Conservation (phyloP, 306 rosid genomes). For the Trifolium dubium region DNA sequence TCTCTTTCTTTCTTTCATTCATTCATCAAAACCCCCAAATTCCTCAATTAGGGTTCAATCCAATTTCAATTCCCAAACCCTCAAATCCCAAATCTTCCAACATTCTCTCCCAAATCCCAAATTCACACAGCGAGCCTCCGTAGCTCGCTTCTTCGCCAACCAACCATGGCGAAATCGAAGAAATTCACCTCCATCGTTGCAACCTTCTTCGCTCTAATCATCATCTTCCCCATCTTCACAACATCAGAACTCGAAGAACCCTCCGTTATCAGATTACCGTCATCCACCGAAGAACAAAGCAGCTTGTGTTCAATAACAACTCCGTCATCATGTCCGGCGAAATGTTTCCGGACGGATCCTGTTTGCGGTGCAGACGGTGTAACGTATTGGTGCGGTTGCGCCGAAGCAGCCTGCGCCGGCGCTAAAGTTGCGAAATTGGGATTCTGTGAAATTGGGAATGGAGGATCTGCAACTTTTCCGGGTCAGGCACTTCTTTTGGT, state of each 20-base stretch:
- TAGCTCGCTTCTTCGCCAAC: conserved; percentile 49
- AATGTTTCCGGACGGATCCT: conserved; percentile 78
- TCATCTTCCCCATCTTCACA: conserved; percentile 39
- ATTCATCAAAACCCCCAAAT: conserved; percentile 33
- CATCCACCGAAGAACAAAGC: conserved; percentile 20
- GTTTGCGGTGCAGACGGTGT: conserved; percentile 87
- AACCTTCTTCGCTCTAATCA: conserved; percentile 7
- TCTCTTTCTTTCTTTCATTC: not conserved
- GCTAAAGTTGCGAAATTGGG: conserved; percentile 70
- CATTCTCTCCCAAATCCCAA: not conserved
- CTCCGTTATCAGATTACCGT: conserved; percentile 49
- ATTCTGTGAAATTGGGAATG: conserved; percentile 80
- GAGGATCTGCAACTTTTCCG: conserved; percentile 73
- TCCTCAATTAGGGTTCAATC: conserved; percentile 42
- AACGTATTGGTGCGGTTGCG: conserved; percentile 95
- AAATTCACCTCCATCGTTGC: conserved; percentile 18
- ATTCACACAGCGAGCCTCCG: conserved; percentile 39
- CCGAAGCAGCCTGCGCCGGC: conserved; percentile 80
- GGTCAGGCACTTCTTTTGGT: conserved; percentile 94
- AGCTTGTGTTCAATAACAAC: conserved; percentile 47
- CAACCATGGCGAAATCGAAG: conserved; percentile 41
- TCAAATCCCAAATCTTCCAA: not conserved
- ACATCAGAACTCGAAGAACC: conserved; percentile 42
- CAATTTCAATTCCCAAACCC: conserved; percentile 21
- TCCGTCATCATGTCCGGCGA: conserved; percentile 65